Evolutionary conservation across 768 basidiomycete genomes (phyloP), one percentile per base, ranked within the genome.

Genomic region (Collybia mongolica): DNA sequence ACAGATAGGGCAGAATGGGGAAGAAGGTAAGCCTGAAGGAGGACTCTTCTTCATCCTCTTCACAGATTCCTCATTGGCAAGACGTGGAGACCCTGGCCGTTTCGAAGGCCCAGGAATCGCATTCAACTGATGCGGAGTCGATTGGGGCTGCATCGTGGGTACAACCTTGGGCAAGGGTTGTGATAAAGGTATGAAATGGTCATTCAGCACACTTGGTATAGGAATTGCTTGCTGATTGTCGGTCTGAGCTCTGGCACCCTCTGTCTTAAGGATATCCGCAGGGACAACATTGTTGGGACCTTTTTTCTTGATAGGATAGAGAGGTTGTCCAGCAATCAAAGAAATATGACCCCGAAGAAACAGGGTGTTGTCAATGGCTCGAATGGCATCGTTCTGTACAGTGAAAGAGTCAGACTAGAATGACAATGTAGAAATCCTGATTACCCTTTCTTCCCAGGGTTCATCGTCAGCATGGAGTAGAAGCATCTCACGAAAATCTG

Each of bases 401-500:
- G 41, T 35, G 22, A 43, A 47, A 26, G 52, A 46, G 22, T 12
- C 14, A 42, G 35, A 50, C 6, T 1, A 12, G 14, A 32, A 40
- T 38, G 18, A 18, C 3, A 22, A 38, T 29, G n/a, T 42, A 29
- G 35, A 57, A 38, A 7, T 35, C 37, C 14, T 15, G 49, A 71
- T 57, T 65, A 88, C 89, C 58, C 88, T 72, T 32, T 77, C 73
- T 61, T 86, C 82, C 59, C 79, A 74, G 39, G 86, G 72, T 55
- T 92, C 90, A 56, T 84, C 82, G 14, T 79, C 76, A n/a, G 77
- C 72, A 53, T 86, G 74, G 23, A 78, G 65, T 53, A 90, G 65
- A 32, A 91, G 65, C 69, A 89, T 83, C 40, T 77, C 72, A 39
- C 89, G 80, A 59, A 82, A 90, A 57, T 88, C 82, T 11, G 80